Percentiles rank a stretch among this genome's conserved stretches.
Conservation (phyloP, 805 yeast genomes). For the Vanderwaltozyma polyspora region DNA sequence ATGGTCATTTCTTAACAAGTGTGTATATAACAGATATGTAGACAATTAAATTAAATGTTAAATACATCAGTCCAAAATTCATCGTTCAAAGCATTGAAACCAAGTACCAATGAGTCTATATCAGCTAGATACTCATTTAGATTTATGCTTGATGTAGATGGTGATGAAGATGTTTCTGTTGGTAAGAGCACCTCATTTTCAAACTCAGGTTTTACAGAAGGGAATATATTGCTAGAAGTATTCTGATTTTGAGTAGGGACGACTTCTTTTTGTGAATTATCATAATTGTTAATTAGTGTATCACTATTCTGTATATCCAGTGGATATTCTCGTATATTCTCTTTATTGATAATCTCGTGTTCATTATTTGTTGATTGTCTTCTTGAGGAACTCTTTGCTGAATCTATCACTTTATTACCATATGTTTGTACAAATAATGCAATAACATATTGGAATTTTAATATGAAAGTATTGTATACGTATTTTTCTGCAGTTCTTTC, state of each 20-base stretch:
- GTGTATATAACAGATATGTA: too few species aligned
- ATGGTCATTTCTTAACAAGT: too few species aligned
- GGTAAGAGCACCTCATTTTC: constrained; percentile 11
- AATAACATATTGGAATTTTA: constrained; percentile 44
- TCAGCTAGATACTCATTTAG: constrained; percentile 22
- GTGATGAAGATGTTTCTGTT: constrained; percentile 32
- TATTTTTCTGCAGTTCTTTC: constrained; percentile 24
- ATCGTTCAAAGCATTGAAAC: constrained; percentile 48
- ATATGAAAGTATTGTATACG: constrained; percentile 39
- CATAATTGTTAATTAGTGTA: background rate
- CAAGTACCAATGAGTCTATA: constrained; percentile 33
- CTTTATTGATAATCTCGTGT: too few species aligned
- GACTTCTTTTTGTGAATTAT: too few species aligned
- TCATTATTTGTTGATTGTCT: background rate
- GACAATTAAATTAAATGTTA: background rate
- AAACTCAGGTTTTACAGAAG: too few species aligned
- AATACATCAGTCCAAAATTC: constrained; percentile 56
- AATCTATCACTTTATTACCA: constrained; percentile 23
- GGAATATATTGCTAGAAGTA: too few species aligned
- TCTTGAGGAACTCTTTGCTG: background rate
- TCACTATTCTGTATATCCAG: too few species aligned
- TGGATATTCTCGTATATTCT: too few species aligned
- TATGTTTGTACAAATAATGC: constrained; percentile 53
- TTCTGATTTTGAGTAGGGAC: too few species aligned
- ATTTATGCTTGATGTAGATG: constrained; percentile 30